A percentile compares a stretch with the other conserved stretches of the same genome.
Conservation (phyloP, 106 monocot species). For the Cymbidium sinense region DNA sequence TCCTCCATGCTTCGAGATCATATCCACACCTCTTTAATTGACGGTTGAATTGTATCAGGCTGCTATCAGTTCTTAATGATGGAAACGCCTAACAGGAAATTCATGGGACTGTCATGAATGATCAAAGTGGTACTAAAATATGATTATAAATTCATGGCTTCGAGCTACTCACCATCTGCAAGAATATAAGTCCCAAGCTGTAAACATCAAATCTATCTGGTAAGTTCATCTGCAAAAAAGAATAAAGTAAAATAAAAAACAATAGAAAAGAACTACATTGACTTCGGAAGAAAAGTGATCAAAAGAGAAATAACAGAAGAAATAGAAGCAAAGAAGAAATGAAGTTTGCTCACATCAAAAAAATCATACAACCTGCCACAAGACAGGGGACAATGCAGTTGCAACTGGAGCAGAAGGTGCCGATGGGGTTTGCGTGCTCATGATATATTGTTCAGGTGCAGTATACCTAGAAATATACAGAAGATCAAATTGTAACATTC, state of each 20-base stretch:
- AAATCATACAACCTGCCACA: slow-evolving; percentile 71
- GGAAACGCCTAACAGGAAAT: slow-evolving; percentile 56
- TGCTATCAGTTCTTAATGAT: slow-evolving; percentile 63
- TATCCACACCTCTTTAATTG: slow-evolving; percentile 83
- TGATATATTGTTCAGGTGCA: slow-evolving; percentile 96
- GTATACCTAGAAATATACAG: slow-evolving; percentile 49
- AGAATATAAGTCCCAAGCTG: slow-evolving; percentile 86
- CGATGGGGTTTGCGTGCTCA: slow-evolving; percentile 97
- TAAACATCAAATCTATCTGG: slow-evolving; percentile 98
- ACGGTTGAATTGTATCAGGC: slow-evolving; percentile 88
- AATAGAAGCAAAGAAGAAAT: not conserved
- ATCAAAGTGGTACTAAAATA: not conserved
- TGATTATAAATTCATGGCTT: not conserved
- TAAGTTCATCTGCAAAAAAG: slow-evolving; percentile 71
- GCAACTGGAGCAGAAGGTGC: slow-evolving; percentile 88
- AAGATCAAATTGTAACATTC: not conserved
- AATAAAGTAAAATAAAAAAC: slow-evolving; percentile 2
- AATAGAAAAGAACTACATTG: not conserved
- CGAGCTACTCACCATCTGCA: slow-evolving; percentile 74
- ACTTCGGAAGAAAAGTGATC: not conserved
- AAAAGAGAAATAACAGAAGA: not conserved
- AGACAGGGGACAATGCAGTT: slow-evolving; percentile 81
- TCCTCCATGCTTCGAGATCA: slow-evolving; percentile 72
- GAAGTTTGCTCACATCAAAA: not conserved
- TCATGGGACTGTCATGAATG: not conserved